These are phyloP conservation scores for Albophoma yamanashiensis DNA, from an alignment of 2,329 filamentous ascomycete genomes.

Conservation along the genomic window DNA sequence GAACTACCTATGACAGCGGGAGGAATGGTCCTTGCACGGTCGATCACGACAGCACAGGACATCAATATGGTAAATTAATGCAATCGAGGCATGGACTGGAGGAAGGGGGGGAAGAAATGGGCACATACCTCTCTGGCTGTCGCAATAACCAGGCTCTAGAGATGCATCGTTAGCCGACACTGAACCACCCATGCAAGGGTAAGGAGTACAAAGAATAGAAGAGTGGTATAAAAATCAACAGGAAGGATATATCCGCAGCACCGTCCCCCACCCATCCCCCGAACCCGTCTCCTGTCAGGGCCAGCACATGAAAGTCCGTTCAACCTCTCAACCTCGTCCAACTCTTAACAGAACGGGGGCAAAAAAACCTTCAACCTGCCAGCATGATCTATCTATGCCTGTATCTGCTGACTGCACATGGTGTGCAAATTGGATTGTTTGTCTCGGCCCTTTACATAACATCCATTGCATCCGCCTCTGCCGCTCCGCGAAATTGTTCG, in stretches of 20 bases:
- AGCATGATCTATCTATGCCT: conserved; percentile 3
- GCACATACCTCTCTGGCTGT: conserved; percentile 14
- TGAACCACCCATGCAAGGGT: conserved; percentile 1
- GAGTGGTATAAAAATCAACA: conserved; percentile 1
- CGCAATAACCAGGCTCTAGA: conserved; percentile 8
- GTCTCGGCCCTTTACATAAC: conserved; percentile 21
- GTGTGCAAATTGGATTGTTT: conserved; percentile 1
- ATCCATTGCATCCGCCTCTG: conserved; percentile 40
- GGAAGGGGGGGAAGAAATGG: neutral
- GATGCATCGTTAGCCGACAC: conserved; percentile 12
- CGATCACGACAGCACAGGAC: neutral
- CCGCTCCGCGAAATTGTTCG: conserved; percentile 32
- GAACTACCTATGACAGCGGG: neutral
- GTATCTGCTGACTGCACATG: conserved; percentile 5
- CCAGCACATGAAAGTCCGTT: neutral
- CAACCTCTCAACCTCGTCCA: neutral
- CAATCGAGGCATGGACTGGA: neutral
- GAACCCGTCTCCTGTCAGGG: neutral
- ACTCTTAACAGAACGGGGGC: no score
- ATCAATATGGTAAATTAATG: neutral
- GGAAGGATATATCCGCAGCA: conserved; percentile 7
- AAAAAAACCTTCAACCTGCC: neutral
- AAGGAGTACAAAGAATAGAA: neutral
- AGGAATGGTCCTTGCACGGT: neutral
- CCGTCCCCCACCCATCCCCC: neutral